phyloP scores from a whole-genome alignment of 305 asterid species.

The Fraxinus paxiana region DNA sequence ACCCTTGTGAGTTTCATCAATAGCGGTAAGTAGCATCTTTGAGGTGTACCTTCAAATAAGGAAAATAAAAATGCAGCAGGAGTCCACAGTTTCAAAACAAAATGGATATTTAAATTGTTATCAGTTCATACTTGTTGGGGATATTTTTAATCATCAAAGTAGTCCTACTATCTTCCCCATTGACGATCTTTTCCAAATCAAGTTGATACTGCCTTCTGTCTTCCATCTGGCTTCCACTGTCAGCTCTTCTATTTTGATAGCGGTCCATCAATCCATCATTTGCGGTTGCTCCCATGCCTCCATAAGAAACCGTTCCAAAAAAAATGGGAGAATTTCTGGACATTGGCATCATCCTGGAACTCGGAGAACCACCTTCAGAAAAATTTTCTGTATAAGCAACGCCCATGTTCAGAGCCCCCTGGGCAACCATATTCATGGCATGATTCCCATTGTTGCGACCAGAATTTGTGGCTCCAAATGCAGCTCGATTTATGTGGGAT shows the following conservation, averaged over 20 bases:
- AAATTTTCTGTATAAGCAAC: conserved; percentile 53
- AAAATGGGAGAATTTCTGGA: conserved; percentile 58
- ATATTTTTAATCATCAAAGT: conserved; percentile 92
- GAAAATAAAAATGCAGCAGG: conserved; percentile 8
- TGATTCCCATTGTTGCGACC: conserved; percentile 49
- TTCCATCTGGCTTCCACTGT: conserved; percentile 59
- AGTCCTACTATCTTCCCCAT: conserved; percentile 80
- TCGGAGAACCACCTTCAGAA: conserved; percentile 55
- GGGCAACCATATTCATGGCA: conserved; percentile 39
- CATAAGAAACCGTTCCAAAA: conserved; percentile 67
- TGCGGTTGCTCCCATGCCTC: conserved; percentile 46
- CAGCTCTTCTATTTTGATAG: conserved; percentile 65
- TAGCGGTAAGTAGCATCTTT: conserved; percentile 84
- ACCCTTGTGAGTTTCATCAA: conserved; percentile 85
- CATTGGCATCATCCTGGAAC: conserved; percentile 56
- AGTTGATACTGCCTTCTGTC: conserved; percentile 78
- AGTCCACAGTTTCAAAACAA: conserved; percentile 12
- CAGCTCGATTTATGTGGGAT: conserved; percentile 50
- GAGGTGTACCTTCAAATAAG: conserved; percentile 72
- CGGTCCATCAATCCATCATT: conserved; percentile 62
- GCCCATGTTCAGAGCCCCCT: conserved; percentile 50
- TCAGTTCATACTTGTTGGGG: conserved; percentile 71
- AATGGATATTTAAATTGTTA: background rate
- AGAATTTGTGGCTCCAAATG: conserved; percentile 53
- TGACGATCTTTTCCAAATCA: conserved; percentile 71